These are phyloP conservation scores for Aspergillus spinulosporus DNA, from an alignment of 2,329 filamentous ascomycete species.

Conservation along the genomic window DNA sequence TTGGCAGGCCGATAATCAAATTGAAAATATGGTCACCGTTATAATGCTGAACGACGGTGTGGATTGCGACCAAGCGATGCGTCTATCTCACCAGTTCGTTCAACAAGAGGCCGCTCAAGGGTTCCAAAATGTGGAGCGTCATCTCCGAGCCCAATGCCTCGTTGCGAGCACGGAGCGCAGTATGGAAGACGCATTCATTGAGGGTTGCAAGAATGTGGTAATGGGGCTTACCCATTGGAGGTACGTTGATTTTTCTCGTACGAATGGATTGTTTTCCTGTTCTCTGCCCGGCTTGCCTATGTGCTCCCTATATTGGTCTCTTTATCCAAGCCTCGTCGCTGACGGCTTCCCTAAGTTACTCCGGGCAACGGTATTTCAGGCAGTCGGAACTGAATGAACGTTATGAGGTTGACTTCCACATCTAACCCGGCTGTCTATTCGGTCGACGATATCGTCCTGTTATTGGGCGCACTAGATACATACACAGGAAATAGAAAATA, in stretches of 20 bases:
- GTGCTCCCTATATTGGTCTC: too few species aligned
- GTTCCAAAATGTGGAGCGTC: neutral
- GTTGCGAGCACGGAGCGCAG: too few species aligned
- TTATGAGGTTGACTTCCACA: neutral
- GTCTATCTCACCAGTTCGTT: neutral
- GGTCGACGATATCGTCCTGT: neutral
- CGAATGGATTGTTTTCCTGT: neutral
- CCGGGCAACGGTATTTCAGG: neutral
- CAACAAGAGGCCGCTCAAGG: neutral
- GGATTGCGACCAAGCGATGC: neutral
- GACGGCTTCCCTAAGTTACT: neutral
- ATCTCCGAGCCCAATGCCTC: neutral
- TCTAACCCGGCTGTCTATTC: neutral
- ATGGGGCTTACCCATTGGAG: too few species aligned
- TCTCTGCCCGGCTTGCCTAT: neutral
- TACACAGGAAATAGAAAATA: too few species aligned
- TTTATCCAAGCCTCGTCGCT: too few species aligned
- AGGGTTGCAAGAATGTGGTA: neutral
- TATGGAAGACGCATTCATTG: neutral
- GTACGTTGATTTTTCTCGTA: too few species aligned
- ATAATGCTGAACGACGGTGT: neutral
- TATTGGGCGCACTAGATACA: too few species aligned
- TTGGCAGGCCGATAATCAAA: neutral
- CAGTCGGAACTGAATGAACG: neutral
- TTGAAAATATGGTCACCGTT: neutral